Evolutionary conservation across 805 yeast genomes (phyloP), one percentile per base, ranked within the genome.

Genomic region (Ogataea salicorniae): DNA sequence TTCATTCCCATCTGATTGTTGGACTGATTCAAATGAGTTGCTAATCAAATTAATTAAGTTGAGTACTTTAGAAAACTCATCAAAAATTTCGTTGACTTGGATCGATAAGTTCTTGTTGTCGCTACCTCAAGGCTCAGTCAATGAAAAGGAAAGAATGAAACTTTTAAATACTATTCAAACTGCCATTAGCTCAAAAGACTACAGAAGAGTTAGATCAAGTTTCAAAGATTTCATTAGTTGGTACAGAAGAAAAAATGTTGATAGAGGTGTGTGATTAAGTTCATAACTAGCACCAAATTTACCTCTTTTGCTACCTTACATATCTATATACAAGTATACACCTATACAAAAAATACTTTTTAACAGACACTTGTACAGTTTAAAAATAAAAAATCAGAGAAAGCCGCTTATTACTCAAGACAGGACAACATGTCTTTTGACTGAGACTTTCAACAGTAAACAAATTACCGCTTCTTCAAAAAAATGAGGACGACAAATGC

Each of bases 141-240:
- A 83, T 47, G 74, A 69, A 5, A 81, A 79, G 52, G 97, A 92
- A 66, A 74, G 83, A 52, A 67, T 73, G 39, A 86, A 85, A 60
- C 71, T 90, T 51, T 58, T 83, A 34, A 70, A 70, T 8, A 74
- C 82, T 2, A 72, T 84, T 5, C 74, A 73, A n/a, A 71, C 68
- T 14, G 85, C 94, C 0, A 69, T 87, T 43, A 75, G 73, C 35
- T 79, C 83, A 22, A 83, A 79, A 57, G 91, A 89, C 64, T 81
- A 74, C 63, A 77, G 92, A 62, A 77, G 87, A 53, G 80, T 88
- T 23, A 77, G 96, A 57, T 71, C 80, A 3, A 75, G 86, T 40
- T 70, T 91, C 46, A 79, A 81, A 58, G 92, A 85, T 61, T 92
- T 91, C 61, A 80, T 87, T 37, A 80, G 75, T 46, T 87, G 96